Evolutionary conservation across 148 eudicot species (phyloP).

Genomic region (Fagopyrum esculentum): DNA sequence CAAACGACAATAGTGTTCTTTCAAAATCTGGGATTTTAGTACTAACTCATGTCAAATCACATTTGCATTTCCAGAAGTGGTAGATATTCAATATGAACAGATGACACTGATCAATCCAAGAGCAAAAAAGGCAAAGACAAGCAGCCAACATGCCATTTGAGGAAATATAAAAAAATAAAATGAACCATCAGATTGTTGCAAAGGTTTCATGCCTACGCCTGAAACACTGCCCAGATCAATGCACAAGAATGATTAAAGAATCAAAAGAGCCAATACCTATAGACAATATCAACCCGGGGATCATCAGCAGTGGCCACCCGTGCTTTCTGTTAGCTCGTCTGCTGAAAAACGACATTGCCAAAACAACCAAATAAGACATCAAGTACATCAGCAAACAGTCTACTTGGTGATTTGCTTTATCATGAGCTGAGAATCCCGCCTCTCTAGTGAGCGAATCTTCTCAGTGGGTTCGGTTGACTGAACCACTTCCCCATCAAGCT

Average conservation of each 20-base stretch:
- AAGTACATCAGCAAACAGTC: background rate
- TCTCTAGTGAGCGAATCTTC: conserved; percentile 16
- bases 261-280: background rate
- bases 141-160: conserved; percentile 1
- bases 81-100: background rate
- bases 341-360: background rate
- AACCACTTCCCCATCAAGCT: conserved; percentile 27
- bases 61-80: background rate
- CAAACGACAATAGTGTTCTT: too few species aligned
- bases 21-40: too few species aligned
- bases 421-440: conserved; percentile 35
- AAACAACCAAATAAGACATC: background rate
- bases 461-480: conserved; percentile 12
- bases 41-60: background rate
- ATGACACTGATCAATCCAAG: background rate
- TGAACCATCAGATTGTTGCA: background rate
- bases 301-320: background rate
- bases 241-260: conserved; percentile 7
- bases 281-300: conserved; percentile 1
- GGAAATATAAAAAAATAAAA: background rate
- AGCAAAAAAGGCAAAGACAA: background rate
- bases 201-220: background rate
- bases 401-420: conserved; percentile 26
- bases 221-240: conserved; percentile 1
- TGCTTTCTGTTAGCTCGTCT: background rate